These are phyloP conservation scores for Penicillium sp. DNA, from an alignment of 2,329 filamentous ascomycete species.

Conservation along the genomic window DNA sequence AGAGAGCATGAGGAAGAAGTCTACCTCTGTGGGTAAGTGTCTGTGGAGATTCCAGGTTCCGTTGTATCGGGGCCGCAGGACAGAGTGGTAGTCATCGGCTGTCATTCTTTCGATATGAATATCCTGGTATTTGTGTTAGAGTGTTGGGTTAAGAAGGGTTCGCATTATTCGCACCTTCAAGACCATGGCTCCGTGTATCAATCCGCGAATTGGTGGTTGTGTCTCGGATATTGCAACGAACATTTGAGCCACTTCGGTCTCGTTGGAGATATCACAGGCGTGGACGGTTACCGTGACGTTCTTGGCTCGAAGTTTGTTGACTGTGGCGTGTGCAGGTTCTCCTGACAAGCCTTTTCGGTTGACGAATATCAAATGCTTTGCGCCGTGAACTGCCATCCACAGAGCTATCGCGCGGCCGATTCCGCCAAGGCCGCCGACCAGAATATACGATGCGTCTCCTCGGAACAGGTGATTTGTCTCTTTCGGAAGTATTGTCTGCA, in stretches of 20 bases:
- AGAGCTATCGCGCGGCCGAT: slow-evolving; percentile 26
- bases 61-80: slow-evolving; percentile 32
- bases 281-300: slow-evolving; percentile 21
- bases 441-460: slow-evolving; percentile 21
- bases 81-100: slow-evolving; percentile 28
- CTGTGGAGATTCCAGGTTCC: slow-evolving; percentile 31
- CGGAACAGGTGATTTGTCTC: background rate
- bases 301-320: slow-evolving; percentile 16
- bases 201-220: slow-evolving; percentile 22
- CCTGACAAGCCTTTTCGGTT: slow-evolving; percentile 41
- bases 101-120: slow-evolving; percentile 36
- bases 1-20: slow-evolving; percentile 42
- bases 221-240: slow-evolving; percentile 5
- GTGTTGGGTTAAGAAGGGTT: background rate
- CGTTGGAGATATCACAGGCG: slow-evolving; percentile 32
- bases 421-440: slow-evolving; percentile 29
- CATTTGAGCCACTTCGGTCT: slow-evolving; percentile 27
- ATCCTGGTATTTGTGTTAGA: slow-evolving; percentile 16
- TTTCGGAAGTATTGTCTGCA: background rate
- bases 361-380: slow-evolving; percentile 50
- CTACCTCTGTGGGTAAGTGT: slow-evolving; percentile 23
- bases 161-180: slow-evolving; percentile 16
- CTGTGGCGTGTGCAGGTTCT: slow-evolving; percentile 14
- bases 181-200: slow-evolving; percentile 29
- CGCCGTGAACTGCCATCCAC: slow-evolving; percentile 50